A percentile compares a stretch with the other conserved stretches of the same genome.
phyloP scores from a whole-genome alignment of 2,329 filamentous ascomycete species.

The Golovinomyces cichoracearum region DNA sequence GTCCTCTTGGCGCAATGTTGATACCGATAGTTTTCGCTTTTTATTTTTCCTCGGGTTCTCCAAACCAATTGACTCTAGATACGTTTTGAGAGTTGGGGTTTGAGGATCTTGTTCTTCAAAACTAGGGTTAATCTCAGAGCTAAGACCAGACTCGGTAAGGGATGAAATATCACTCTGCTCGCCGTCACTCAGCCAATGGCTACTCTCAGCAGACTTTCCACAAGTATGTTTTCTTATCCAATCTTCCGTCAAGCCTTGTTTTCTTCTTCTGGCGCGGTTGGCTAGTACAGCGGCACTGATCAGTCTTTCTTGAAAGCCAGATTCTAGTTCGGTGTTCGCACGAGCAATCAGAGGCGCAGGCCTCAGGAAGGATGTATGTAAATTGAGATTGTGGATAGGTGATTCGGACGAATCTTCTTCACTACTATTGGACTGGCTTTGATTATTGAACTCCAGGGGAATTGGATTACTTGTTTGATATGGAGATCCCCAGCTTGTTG shows the following conservation, averaged over 20 bases:
- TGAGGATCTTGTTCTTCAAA: slow-evolving; percentile 19
- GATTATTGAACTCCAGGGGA: slow-evolving; percentile 11
- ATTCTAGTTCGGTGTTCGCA: slow-evolving; percentile 17
- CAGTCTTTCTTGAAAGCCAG: slow-evolving; percentile 14
- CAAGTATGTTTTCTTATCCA: slow-evolving; percentile 68
- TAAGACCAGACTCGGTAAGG: slow-evolving; percentile 37
- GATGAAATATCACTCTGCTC: slow-evolving; percentile 51
- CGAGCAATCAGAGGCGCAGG: slow-evolving; percentile 22
- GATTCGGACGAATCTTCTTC: slow-evolving; percentile 33
- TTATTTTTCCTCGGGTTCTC: slow-evolving; percentile 8
- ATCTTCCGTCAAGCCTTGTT: slow-evolving; percentile 46
- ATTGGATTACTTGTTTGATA: slow-evolving; percentile 37
- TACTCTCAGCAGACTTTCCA: slow-evolving; percentile 41
- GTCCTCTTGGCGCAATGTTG: slow-evolving; percentile 14
- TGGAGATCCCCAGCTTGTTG: slow-evolving; percentile 76
- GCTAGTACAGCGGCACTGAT: slow-evolving; percentile 31
- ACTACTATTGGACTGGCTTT: slow-evolving; percentile 28
- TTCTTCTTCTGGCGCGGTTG: slow-evolving; percentile 32
- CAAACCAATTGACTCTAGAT: slow-evolving; percentile 10
- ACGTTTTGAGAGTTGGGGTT: slow-evolving; percentile 14
- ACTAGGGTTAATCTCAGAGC: slow-evolving; percentile 22
- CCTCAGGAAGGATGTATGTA: slow-evolving; percentile 36
- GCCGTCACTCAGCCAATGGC: slow-evolving; percentile 61
- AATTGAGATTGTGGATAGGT: slow-evolving; percentile 33
- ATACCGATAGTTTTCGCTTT: slow-evolving; percentile 15